A percentile compares a stretch with the other conserved stretches of the same genome.
phyloP scores from a whole-genome alignment of 768 basidiomycete species.

The Steccherinum ochraceum region DNA sequence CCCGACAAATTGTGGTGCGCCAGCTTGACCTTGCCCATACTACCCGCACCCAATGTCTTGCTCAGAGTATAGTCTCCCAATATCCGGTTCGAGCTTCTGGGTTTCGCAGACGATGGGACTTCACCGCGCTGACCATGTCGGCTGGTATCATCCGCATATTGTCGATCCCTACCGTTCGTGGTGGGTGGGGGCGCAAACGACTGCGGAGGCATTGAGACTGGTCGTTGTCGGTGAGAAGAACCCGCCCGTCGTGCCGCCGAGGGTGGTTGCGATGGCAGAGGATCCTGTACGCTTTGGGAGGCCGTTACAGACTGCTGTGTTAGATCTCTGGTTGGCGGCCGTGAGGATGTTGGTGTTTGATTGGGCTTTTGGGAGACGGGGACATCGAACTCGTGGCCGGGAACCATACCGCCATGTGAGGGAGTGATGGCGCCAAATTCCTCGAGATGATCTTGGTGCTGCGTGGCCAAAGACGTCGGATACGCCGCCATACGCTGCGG shows the following conservation, averaged over 20 bases:
- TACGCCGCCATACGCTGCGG: slow-evolving; percentile 35
- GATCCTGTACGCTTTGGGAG: slow-evolving; percentile 19
- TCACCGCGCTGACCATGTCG: slow-evolving; percentile 12
- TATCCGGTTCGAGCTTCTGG: slow-evolving; percentile 41
- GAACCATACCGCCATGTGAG: slow-evolving; percentile 48
- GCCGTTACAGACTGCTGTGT: neutral
- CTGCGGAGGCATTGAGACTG: slow-evolving; percentile 74
- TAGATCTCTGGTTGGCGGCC: neutral
- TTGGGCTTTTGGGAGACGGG: slow-evolving; percentile 38
- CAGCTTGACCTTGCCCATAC: slow-evolving; percentile 99
- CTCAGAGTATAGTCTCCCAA: slow-evolving; percentile 94
- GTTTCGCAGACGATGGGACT: slow-evolving; percentile 17
- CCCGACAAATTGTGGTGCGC: slow-evolving; percentile 83
- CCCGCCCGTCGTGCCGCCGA: slow-evolving; percentile 20
- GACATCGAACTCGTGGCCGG: slow-evolving; percentile 63
- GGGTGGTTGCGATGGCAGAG: slow-evolving; percentile 25
- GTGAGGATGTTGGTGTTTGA: slow-evolving; percentile 16
- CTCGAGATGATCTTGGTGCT: slow-evolving; percentile 13
- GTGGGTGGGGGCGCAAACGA: slow-evolving; percentile 27
- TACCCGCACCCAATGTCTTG: slow-evolving; percentile 95
- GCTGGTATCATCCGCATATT: slow-evolving; percentile 16
- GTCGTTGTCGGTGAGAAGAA: slow-evolving; percentile 40
- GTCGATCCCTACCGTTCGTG: slow-evolving; percentile 20
- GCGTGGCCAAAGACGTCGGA: slow-evolving; percentile 39
- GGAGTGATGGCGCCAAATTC: slow-evolving; percentile 33